Percentiles rank a stretch among this genome's conserved stretches.
phyloP scores from a whole-genome alignment of 148 eudicot genomes.

The Arctostaphylos glauca region DNA sequence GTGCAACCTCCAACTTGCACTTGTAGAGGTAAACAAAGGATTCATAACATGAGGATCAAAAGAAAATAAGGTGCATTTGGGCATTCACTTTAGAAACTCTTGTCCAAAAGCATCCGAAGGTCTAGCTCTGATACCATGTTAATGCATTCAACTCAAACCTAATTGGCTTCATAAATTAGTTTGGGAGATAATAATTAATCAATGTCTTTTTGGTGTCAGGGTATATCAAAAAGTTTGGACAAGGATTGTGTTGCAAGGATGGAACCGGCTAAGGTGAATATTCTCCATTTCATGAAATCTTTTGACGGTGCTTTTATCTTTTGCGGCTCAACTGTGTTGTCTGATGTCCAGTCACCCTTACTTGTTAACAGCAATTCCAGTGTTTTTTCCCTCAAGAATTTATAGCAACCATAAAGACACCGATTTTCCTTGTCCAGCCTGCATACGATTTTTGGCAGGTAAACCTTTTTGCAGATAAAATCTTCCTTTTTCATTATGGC shows the following conservation, averaged over 20 bases:
- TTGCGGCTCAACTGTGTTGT: conserved; percentile 10
- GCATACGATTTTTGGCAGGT: conserved; percentile 99
- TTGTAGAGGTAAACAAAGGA: too few relatives aligned
- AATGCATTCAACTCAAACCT: too few relatives aligned
- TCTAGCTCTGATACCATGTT: too few relatives aligned
- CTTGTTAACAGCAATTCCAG: conserved; percentile 40
- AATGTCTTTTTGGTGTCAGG: conserved; percentile 38
- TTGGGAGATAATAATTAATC: too few relatives aligned
- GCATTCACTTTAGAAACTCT: too few relatives aligned
- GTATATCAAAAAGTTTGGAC: conserved; percentile 63
- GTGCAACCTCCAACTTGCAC: too few relatives aligned
- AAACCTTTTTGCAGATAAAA: not conserved
- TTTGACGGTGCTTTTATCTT: conserved; percentile 1
- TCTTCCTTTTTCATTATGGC: not conserved
- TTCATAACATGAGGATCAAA: too few relatives aligned
- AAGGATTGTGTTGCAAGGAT: conserved; percentile 62
- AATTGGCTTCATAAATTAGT: too few relatives aligned
- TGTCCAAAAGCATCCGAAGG: too few relatives aligned
- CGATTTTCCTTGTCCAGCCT: conserved; percentile 85
- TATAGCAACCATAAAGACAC: conserved; percentile 60
- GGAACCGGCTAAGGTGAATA: conserved; percentile 69
- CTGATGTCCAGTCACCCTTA: conserved; percentile 17
- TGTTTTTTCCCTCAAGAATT: conserved; percentile 89
- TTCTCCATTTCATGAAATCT: not conserved
- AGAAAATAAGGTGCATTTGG: too few relatives aligned